Conservation (phyloP, 805 yeast genomes). For the Teunomyces lycoperdinae region DNA sequence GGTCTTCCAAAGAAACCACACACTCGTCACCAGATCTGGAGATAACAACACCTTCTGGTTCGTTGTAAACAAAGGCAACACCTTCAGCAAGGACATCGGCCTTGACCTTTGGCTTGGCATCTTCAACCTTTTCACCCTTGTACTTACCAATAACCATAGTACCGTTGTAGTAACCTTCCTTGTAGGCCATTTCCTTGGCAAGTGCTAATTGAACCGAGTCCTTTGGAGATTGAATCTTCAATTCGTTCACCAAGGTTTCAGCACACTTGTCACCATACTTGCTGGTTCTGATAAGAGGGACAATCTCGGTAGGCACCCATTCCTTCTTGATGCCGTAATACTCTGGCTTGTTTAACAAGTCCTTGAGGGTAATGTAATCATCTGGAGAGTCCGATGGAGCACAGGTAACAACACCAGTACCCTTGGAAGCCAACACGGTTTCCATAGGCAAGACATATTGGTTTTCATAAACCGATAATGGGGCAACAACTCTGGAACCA, state of each 20-base stretch:
- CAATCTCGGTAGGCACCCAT: constrained; percentile 77
- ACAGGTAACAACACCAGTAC: constrained; percentile 99
- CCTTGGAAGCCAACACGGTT: constrained; percentile 89
- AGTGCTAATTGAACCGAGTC: constrained; percentile 81
- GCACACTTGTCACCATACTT: constrained; percentile 90
- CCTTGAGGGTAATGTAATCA: constrained; percentile 84
- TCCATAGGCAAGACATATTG: constrained; percentile 95
- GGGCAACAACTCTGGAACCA: constrained; percentile 87
- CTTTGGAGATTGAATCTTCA: constrained; percentile 93
- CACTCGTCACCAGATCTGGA: constrained; percentile 97
- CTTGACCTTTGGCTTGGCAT: constrained; percentile 83
- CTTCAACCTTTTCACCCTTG: constrained; percentile 86
- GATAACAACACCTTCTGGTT: constrained; percentile 86
- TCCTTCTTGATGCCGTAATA: constrained; percentile 79
- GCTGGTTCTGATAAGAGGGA: constrained; percentile 75
- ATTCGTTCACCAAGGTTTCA: constrained; percentile 73
- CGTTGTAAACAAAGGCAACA: constrained; percentile 85
- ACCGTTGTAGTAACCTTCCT: constrained; percentile 96
- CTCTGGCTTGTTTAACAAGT: constrained; percentile 84
- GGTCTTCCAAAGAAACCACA: constrained; percentile 95
- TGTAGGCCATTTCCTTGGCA: constrained; percentile 93
- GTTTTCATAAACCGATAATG: constrained; percentile 65
- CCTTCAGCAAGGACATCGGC: constrained; percentile 75
- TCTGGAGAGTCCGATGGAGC: constrained; percentile 99
- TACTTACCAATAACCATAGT: constrained; percentile 75